Conservation (phyloP, 768 basidiomycete genomes). For the Hypholoma fasciculare region DNA sequence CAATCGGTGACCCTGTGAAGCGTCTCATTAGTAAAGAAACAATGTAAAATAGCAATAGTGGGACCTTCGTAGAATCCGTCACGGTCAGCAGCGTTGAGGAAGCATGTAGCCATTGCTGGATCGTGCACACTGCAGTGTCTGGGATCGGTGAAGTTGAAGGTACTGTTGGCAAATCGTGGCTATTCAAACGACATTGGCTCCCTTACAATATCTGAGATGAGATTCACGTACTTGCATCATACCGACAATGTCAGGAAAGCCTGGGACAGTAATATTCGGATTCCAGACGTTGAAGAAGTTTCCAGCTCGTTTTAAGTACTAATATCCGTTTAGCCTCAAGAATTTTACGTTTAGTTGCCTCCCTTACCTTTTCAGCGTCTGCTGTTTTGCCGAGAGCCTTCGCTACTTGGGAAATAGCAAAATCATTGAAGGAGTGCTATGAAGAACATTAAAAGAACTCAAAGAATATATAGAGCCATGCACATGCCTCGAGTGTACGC, state of each 20-base stretch:
- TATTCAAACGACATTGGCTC: constrained; percentile 19
- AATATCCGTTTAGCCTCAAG: neutral
- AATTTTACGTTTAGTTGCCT: no score
- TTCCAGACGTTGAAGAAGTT: constrained; percentile 67
- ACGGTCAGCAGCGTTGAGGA: constrained; percentile 50
- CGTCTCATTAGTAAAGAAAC: no score
- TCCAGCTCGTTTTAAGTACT: constrained; percentile 55
- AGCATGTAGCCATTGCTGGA: constrained; percentile 56
- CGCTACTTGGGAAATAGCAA: constrained; percentile 64
- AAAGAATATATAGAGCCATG: no score
- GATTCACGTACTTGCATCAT: constrained; percentile 54
- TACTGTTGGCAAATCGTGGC: constrained; percentile 57
- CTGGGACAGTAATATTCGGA: constrained; percentile 52
- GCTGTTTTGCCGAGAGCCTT: constrained; percentile 48
- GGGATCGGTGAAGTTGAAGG: constrained; percentile 65
- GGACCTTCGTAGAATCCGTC: constrained; percentile 66
- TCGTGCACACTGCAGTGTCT: constrained; percentile 68
- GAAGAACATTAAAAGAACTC: no score
- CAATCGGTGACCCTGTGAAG: constrained; percentile 47
- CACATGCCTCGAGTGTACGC: constrained; percentile 53
- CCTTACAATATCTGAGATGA: neutral
- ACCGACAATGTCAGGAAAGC: constrained; percentile 43
- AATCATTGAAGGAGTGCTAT: constrained; percentile 66
- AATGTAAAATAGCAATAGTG: no score
- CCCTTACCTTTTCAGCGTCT: constrained; percentile 50